These are phyloP conservation scores for Opeltia flavorubescens DNA, from an alignment of 495 filamentous ascomycete species.

Conservation along the genomic window DNA sequence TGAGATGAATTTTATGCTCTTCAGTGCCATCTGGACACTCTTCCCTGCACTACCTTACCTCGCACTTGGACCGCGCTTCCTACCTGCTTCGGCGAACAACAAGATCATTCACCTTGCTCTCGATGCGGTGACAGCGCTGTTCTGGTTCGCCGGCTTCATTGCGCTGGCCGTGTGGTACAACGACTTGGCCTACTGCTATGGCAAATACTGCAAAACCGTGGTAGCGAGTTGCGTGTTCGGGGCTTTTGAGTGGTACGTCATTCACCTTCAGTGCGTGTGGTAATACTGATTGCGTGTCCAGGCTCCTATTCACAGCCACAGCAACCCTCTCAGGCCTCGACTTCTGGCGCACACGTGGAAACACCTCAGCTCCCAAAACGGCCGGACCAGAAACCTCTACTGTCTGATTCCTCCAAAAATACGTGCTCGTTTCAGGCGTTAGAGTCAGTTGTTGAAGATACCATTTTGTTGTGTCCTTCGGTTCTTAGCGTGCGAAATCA, in stretches of 20 bases:
- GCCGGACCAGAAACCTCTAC: neutral
- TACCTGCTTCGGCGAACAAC: constrained; percentile 37
- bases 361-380: neutral
- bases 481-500: neutral
- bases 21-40: constrained; percentile 57
- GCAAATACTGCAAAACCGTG: constrained; percentile 31
- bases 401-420: too few species aligned
- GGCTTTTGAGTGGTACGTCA: constrained; percentile 42
- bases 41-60: constrained; percentile 51
- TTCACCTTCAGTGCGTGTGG: neutral
- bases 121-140: constrained; percentile 61
- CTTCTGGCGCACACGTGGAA: constrained; percentile 18
- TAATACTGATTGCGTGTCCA: constrained; percentile 16
- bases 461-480: neutral
- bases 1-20: constrained; percentile 57
- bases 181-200: constrained; percentile 29
- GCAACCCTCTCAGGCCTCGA: constrained; percentile 27
- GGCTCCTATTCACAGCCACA: constrained; percentile 38
- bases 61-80: constrained; percentile 43
- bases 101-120: constrained; percentile 43
- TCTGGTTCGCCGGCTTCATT: constrained; percentile 80
- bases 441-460: neutral
- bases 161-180: constrained; percentile 50
- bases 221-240: constrained; percentile 40
- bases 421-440: neutral